These are phyloP conservation scores for Erodium moschatum DNA, from an alignment of 441 rosid genomes.

Conservation along the genomic window DNA sequence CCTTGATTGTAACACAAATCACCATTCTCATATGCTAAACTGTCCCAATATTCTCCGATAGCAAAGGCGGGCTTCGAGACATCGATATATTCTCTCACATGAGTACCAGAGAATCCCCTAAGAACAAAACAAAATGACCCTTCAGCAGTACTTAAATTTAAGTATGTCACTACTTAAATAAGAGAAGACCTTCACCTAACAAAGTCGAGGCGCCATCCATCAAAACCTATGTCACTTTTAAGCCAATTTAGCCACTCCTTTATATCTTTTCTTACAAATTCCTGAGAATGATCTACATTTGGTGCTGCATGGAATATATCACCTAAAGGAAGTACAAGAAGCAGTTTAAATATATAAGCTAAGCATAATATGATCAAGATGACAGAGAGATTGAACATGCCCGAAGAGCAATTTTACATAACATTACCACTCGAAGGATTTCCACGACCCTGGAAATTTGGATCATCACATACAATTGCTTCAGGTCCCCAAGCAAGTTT, in stretches of 20 bases:
- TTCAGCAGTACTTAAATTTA: slow-evolving; percentile 1
- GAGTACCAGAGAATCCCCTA: slow-evolving; percentile 46
- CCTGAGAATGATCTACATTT: slow-evolving; percentile 41
- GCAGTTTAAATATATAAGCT: slow-evolving; percentile 3
- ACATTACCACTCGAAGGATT: slow-evolving; percentile 45
- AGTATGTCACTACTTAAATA: neutral
- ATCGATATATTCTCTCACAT: slow-evolving; percentile 44
- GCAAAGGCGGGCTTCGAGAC: slow-evolving; percentile 44
- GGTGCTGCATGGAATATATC: slow-evolving; percentile 47
- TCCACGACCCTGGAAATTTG: slow-evolving; percentile 44
- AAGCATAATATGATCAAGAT: neutral
- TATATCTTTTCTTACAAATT: slow-evolving; percentile 38
- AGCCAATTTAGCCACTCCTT: slow-evolving; percentile 46
- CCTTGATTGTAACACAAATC: slow-evolving; percentile 49
- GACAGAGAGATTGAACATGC: slow-evolving; percentile 2
- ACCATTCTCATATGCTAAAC: slow-evolving; percentile 41
- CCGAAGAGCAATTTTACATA: neutral
- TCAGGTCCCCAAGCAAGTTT: slow-evolving; percentile 52
- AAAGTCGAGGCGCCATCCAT: slow-evolving; percentile 51
- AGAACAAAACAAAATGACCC: slow-evolving; percentile 12
- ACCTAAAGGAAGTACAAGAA: slow-evolving; percentile 23
- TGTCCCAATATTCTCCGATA: slow-evolving; percentile 52
- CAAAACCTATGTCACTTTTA: slow-evolving; percentile 33
- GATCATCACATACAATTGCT: slow-evolving; percentile 52
- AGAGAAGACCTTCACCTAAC: slow-evolving; percentile 29